These are phyloP conservation scores for Ilex paraguariensis DNA, from an alignment of 305 asterid genomes.

Conservation along the genomic window DNA sequence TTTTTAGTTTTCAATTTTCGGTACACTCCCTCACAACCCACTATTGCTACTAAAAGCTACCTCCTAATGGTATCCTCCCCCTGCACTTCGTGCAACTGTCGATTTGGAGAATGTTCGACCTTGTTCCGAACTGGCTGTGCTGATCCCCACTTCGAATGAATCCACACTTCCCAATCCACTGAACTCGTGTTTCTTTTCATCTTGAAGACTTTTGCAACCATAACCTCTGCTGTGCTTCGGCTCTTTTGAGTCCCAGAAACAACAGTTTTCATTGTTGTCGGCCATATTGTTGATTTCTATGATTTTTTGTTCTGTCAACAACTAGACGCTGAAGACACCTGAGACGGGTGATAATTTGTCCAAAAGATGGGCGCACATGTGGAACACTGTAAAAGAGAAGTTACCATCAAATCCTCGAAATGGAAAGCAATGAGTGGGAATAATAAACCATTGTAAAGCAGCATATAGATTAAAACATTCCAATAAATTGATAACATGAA, in stretches of 20 bases:
- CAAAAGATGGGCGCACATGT: conserved; percentile 80
- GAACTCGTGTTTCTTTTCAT: conserved; percentile 12
- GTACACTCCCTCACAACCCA: conserved; percentile 19
- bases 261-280: conserved; percentile 14
- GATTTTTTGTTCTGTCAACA: conserved; percentile 29
- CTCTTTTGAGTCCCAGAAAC: conserved; percentile 32
- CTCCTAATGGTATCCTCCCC: conserved; percentile 9
- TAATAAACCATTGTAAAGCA: no score
- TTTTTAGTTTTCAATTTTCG: conserved; percentile 15
- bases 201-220: conserved; percentile 13
- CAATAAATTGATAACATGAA: no score
- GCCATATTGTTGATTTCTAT: conserved; percentile 28
- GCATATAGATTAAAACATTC: no score
- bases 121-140: conserved; percentile 40
- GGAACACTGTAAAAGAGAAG: conserved; percentile 48
- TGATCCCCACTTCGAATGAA: conserved; percentile 77
- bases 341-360: conserved; percentile 75
- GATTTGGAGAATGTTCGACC: conserved; percentile 26
- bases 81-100: conserved; percentile 35
- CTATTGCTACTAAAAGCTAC: conserved; percentile 13
- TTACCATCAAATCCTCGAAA: no score
- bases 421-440: no score
- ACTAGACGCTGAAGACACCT: conserved; percentile 60
- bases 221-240: conserved; percentile 12
- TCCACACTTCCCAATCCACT: conserved; percentile 58